A percentile compares a stretch with the other conserved stretches of the same genome.
Conservation (phyloP, 1,284 basidiomycete species). For the Thelephora terrestris region DNA sequence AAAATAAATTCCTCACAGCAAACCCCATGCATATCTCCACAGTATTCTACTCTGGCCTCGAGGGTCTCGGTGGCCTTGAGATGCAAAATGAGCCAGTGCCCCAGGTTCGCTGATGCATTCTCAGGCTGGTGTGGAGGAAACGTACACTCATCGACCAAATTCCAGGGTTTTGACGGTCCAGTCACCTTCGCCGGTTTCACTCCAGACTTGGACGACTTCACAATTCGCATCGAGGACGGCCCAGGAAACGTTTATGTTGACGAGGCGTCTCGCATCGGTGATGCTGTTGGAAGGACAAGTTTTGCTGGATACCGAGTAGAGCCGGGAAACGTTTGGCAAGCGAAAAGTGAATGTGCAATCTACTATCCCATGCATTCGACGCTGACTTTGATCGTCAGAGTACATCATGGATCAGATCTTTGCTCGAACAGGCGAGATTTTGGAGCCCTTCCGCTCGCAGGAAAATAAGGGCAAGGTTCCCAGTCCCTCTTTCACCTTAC, state of each 20-base stretch:
- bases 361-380: neutral
- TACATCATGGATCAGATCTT: conserved; percentile 56
- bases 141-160: conserved; percentile 3
- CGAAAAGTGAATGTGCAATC: conserved; percentile 48
- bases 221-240: conserved; percentile 76
- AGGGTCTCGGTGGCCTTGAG: conserved; percentile 74
- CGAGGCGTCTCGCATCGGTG: conserved; percentile 30
- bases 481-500: conserved; percentile 71
- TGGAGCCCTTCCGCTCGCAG: conserved; percentile 46
- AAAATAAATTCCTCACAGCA: conserved; percentile 22
- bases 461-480: conserved; percentile 37
- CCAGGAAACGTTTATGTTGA: conserved; percentile 4
- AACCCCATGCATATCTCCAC: conserved; percentile 57
- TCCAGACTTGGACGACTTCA: conserved; percentile 74
- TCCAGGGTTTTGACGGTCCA: conserved; percentile 62
- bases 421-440: conserved; percentile 43
- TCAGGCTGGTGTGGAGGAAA: too few species aligned
- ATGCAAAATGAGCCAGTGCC: conserved; percentile 49
- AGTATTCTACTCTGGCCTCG: conserved; percentile 81
- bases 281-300: conserved; percentile 64
- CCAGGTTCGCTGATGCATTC: neutral
- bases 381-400: conserved; percentile 32
- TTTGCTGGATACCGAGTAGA: conserved; percentile 58
- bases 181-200: conserved; percentile 64
- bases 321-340: conserved; percentile 71